A percentile compares a stretch with the other conserved stretches of the same genome.
These are phyloP conservation scores for Cicer pinnatifidum DNA, from an alignment of 306 rosid species.

Conservation along the genomic window DNA sequence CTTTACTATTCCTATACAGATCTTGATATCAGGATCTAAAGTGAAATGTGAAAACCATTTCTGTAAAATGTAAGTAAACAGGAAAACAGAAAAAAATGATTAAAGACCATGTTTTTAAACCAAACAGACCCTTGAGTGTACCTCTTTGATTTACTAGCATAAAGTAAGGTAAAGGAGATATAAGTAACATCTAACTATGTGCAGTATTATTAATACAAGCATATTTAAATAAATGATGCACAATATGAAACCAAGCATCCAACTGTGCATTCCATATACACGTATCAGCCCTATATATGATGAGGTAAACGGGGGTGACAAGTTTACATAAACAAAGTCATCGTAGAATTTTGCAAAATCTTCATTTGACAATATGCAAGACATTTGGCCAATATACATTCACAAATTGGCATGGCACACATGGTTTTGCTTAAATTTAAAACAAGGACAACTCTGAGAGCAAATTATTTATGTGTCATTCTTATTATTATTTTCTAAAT, in stretches of 20 bases:
- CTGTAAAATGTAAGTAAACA: not conserved
- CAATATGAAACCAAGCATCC: not conserved
- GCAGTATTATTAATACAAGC: slow-evolving; percentile 2
- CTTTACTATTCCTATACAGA: not conserved
- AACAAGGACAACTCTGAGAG: slow-evolving; percentile 16
- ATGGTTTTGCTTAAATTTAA: slow-evolving; percentile 11
- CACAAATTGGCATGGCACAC: slow-evolving; percentile 11
- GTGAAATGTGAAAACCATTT: slow-evolving; percentile 1
- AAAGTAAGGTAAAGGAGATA: not conserved
- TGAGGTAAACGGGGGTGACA: not conserved
- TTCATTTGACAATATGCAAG: slow-evolving; percentile 13
- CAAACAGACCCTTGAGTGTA: not conserved
- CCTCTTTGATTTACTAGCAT: slow-evolving; percentile 2
- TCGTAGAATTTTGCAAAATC: not conserved
- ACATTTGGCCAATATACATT: slow-evolving; percentile 18
- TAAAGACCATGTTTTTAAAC: slow-evolving; percentile 3
- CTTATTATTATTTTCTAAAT: not conserved
- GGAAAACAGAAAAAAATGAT: not conserved
- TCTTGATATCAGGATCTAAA: not conserved
- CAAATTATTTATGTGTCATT: not conserved
- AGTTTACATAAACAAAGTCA: not conserved
- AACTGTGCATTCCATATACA: not conserved
- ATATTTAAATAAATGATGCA: not conserved
- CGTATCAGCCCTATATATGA: slow-evolving; percentile 3
- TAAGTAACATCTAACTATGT: slow-evolving; percentile 3